phyloP scores from a whole-genome alignment of 139 green algal genomes.

The Auxenochlorella pyrenoidosa region DNA sequence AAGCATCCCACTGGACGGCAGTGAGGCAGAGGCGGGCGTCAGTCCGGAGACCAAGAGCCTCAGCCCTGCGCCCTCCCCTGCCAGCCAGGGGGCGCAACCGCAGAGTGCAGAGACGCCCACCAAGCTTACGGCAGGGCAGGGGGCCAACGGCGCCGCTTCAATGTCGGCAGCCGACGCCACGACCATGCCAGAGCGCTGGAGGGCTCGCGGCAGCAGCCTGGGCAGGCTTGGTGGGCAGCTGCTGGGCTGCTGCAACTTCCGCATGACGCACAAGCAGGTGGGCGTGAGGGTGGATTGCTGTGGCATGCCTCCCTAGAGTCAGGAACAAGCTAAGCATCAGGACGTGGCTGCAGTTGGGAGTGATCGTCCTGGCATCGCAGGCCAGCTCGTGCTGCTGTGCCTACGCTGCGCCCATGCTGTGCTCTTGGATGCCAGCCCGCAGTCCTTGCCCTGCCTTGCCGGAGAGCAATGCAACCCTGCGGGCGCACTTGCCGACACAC shows the following conservation, averaged over 20 bases:
- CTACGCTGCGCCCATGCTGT: too few species aligned
- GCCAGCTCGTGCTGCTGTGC: too few species aligned
- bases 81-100: neutral
- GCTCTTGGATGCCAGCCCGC: too few species aligned
- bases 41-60: neutral
- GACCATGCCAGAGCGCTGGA: neutral
- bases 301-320: too few species aligned
- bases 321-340: too few species aligned
- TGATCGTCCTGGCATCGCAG: too few species aligned
- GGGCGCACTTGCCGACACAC: too few species aligned
- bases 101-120: neutral
- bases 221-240: neutral
- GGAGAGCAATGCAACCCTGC: too few species aligned
- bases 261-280: neutral
- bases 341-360: too few species aligned
- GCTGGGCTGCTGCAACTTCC: constrained; percentile 1
- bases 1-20: neutral
- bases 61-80: too few species aligned
- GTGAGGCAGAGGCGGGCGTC: neutral
- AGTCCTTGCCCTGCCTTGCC: too few species aligned
- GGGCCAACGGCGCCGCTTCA: neutral
- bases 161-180: neutral
- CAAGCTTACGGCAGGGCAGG: neutral
- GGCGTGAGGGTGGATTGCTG: neutral
- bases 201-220: neutral